Evolutionary conservation across 345 rosid species (phyloP).

Genomic region (Dimocarpus longan): DNA sequence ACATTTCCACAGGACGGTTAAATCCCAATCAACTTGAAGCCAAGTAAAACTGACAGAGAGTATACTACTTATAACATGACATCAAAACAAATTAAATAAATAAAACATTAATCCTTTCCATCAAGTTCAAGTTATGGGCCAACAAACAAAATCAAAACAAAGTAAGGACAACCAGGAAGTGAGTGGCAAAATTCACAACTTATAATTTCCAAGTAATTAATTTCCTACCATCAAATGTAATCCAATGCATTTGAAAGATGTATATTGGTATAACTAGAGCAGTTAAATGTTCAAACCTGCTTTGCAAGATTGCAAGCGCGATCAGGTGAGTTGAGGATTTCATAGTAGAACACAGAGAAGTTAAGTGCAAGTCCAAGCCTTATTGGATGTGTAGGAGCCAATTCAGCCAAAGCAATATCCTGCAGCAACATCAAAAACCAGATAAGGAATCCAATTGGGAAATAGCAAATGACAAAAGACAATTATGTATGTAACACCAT

Average conservation of each 20-base stretch:
- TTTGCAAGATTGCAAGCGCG: slow-evolving; percentile 96
- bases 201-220: not conserved
- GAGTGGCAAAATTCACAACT: not conserved
- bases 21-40: not conserved
- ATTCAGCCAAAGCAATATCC: slow-evolving; percentile 91
- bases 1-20: not conserved
- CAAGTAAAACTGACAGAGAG: not conserved
- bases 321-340: slow-evolving; percentile 97
- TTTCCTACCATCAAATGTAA: not conserved
- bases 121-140: not conserved
- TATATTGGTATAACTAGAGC: not conserved
- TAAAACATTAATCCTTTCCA: not conserved
- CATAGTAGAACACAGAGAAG: slow-evolving; percentile 98
- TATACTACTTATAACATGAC: not conserved
- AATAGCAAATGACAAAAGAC: not conserved
- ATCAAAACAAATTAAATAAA: too few species aligned
- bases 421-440: slow-evolving; percentile 28
- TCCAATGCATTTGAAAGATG: not conserved
- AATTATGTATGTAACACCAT: not conserved
- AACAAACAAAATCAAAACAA: not conserved
- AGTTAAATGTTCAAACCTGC: slow-evolving; percentile 50
- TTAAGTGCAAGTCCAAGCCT: slow-evolving; percentile 97
- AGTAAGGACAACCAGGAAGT: not conserved
- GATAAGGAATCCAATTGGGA: not conserved
- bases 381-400: slow-evolving; percentile 96